Base-by-base conservation (phyloP, 768 basidiomycete genomes). In the Pisolithus orientalis region DNA sequence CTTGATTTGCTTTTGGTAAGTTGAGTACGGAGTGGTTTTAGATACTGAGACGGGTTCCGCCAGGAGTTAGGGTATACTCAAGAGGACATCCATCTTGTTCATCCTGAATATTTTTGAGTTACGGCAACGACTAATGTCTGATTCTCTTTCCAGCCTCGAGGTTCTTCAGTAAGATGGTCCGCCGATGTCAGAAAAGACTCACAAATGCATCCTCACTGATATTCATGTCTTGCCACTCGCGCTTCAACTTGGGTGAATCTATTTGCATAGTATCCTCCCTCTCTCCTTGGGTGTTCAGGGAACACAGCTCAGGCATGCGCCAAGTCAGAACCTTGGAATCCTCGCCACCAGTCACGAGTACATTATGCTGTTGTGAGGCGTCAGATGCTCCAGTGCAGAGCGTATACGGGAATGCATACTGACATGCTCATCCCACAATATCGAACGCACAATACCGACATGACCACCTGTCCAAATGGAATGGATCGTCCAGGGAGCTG, bases 401-500 rank as follows among this genome's bases (percentile, higher is more conserved):
- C 39, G 32, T 25, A 32, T 14, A 13, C 14, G 24, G 3, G 38
- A 24, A 13, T 11, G 53, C 9, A 8, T 27, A 53, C 61, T 39
- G 13, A 82, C 83, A 52, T 73, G 59, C 61, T 81, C 75, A 56
- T 85, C 84, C 75, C 76, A 82, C 24, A 76, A 54, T 7, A 82
- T 59, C 11, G 78, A 76, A 24, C 84, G 74, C 3, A 86, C 78
- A 17, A 85, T 59, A 4, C 81, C 83, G 5, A 65, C 60, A 59
- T 86, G 84, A 7, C 78, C 79, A 10, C 71, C 70, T 13, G 77
- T 70, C 81, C 81, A 85, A 3, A 75, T 60, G 47, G 74, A 77
- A 14, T 73, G 66, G 21, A 85, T 61, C 40, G 62, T 66, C 82
- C 82, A 84, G 0, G 75, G 70, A 6, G 73, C 63, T 17, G 59